Base-by-base conservation (phyloP, 805 yeast genomes). In the Saturnispora ahearnii region DNA sequence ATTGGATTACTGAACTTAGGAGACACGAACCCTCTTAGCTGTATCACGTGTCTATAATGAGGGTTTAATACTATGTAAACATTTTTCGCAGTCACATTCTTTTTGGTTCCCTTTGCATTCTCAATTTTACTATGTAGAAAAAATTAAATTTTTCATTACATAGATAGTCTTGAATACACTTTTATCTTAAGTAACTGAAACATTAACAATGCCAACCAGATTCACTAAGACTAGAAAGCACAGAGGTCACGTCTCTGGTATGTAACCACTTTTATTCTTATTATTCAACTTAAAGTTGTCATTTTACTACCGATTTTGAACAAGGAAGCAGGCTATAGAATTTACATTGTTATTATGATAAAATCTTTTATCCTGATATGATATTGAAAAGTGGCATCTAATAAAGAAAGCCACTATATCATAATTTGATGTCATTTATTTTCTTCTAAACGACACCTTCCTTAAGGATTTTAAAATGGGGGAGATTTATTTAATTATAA, bases 171-270 rank as follows among this genome's bases (percentile, higher is more conserved):
- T 13, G 18, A 21, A 34, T 37, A 36, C 40, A 18, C 12, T 31
- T 31, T 21, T 48, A 44, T 41, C 18, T 33, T 37, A 24, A 42
- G 41, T 22, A 46, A 42, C 37, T 44, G 42, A 44, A 31, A 30
- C 42, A 45, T 32, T 32, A 49, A 75, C 73, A 73, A 90, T 90
- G 98, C 98, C 98, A 76, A 87, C 97, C 83, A 89, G 98, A 87
- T 84, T 87, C 73, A 86, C 95, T 72, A 90, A 93, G 78, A 93
- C 98, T 78, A 89, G 99, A 87, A 93, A 93, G 83, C 96, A 88
- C 86, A 89, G 99, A 87, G 99, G 99, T 80, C 84, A 93, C 96
- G 98, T 93, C 77, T 87, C 97, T 73, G 95, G 95, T 87, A 86
- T 80, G 95, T 81, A 66, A 42, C 26, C 22, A 44, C 10, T 7